These are phyloP conservation scores for Debaryomyces hansenii DNA, from an alignment of 805 yeast species.

Conservation along the genomic window DNA sequence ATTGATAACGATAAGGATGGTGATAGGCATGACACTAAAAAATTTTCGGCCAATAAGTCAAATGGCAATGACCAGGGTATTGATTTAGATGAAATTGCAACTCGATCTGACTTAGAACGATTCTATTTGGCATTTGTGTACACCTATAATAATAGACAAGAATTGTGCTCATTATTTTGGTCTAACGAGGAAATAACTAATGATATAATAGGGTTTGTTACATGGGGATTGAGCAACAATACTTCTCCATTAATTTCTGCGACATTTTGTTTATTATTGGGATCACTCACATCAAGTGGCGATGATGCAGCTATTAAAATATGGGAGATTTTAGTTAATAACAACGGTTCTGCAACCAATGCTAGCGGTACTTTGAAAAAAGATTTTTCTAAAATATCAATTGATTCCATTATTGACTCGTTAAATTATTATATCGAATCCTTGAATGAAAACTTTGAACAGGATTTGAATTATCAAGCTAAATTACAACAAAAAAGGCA, in stretches of 20 bases:
- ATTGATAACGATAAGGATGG: conserved; percentile 3
- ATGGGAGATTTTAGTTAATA: conserved; percentile 39
- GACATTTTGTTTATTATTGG: conserved; percentile 73
- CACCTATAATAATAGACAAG: conserved; percentile 63
- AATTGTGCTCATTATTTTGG: conserved; percentile 66
- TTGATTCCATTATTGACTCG: conserved; percentile 55
- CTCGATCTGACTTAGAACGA: conserved; percentile 83
- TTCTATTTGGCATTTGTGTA: conserved; percentile 75
- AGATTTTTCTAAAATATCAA: conserved; percentile 49
- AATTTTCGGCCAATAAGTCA: background rate
- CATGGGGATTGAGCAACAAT: conserved; percentile 84
- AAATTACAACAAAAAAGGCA: conserved; percentile 33
- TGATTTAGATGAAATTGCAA: conserved; percentile 61
- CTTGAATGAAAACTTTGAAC: conserved; percentile 37
- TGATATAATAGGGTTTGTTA: conserved; percentile 74
- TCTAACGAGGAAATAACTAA: conserved; percentile 33
- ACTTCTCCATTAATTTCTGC: conserved; percentile 78
- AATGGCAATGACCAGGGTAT: conserved; percentile 20
- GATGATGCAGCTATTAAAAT: conserved; percentile 46
- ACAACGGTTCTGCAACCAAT: conserved; percentile 16
- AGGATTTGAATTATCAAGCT: conserved; percentile 28
- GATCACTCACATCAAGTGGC: conserved; percentile 68
- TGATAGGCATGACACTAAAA: conserved; percentile 1
- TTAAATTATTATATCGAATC: conserved; percentile 55
- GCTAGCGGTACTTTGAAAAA: conserved; percentile 19